Conservation (phyloP, 805 yeast genomes). For the Wickerhamiella australiensis region DNA sequence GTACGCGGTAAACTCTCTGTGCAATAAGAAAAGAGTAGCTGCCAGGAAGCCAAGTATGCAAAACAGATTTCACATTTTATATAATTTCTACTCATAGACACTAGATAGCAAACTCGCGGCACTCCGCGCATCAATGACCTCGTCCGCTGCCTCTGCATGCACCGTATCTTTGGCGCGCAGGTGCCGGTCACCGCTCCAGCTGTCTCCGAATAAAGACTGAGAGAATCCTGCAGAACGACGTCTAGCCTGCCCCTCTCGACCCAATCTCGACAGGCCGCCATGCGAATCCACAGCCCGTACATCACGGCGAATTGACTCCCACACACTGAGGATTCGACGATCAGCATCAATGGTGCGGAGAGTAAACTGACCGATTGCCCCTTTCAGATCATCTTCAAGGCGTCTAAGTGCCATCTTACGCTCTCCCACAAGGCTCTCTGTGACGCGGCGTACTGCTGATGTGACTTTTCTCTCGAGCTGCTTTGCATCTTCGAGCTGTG, state of each 20-base stretch:
- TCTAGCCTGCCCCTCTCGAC: conserved; percentile 48
- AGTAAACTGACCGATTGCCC: conserved; percentile 46
- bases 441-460: conserved; percentile 67
- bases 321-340: conserved; percentile 58
- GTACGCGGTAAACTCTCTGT: conserved; percentile 44
- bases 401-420: conserved; percentile 45
- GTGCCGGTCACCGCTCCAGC: conserved; percentile 48
- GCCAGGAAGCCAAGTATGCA: too few relatives aligned
- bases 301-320: conserved; percentile 61
- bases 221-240: conserved; percentile 32
- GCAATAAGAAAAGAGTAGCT: too few relatives aligned
- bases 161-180: conserved; percentile 28
- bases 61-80: background rate
- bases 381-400: conserved; percentile 45
- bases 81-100: conserved; percentile 5
- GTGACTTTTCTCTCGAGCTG: conserved; percentile 62
- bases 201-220: conserved; percentile 42
- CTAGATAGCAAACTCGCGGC: conserved; percentile 70
- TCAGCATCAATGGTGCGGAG: conserved; percentile 73
- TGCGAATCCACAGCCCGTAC: conserved; percentile 60
- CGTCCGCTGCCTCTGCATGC: conserved; percentile 20
- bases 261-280: conserved; percentile 76
- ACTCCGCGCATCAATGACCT: conserved; percentile 58
- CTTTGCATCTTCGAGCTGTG: conserved; percentile 65
- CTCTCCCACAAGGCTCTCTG: conserved; percentile 75